Evolutionary conservation across 2,329 filamentous ascomycete species (phyloP), one percentile per base, ranked within the genome.

Genomic region (Pseudocercospora ulei): DNA sequence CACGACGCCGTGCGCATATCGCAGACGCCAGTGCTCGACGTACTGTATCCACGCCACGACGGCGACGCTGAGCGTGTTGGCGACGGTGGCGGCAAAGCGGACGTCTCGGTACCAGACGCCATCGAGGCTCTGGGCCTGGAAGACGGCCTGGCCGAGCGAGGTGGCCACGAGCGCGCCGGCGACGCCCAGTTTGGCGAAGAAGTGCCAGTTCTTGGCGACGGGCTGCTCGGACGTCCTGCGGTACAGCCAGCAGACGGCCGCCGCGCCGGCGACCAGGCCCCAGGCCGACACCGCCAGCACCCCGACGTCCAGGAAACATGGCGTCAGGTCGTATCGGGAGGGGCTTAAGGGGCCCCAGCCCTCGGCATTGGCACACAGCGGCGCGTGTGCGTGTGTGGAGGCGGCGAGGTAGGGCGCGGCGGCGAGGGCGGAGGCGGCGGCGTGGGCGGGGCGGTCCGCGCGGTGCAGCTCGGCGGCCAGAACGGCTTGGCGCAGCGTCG

Each of bases 261-360:
- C 70, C 5, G 77, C 71, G 41, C 90, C 90, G 47, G 80, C 72
- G 14, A 95, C 39, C 14, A 95, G 69, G 9, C 88, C 87, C 65
- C 80, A 92, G 5, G 84, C 83, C 13, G 54, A 54, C 17, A 94
- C 82, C 1, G 72, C 65, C 20, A 82, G 76, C 43, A 96, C 75
- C 76, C 84, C 87, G 13, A 93, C 75, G 60, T 98, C 92, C 55
- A 96, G 78, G 59, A 98, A 98, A 68, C 90, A 98, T 25, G 90
- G 88, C 9, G 90, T 96, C 56, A 98, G 86, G 65, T 98, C 90
- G 63, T 85, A 95, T 61, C 88, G 74, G 51, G 78, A 71, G 22
- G 79, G 78, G 63, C 86, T 95, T 59, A 98, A 60, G 13, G 90
- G 90, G 1, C 92, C 92, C 90, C 90, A 98, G 56, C 90, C 92